Conservation (phyloP, 2,329 filamentous ascomycete genomes). For the Boeremia exigua region DNA sequence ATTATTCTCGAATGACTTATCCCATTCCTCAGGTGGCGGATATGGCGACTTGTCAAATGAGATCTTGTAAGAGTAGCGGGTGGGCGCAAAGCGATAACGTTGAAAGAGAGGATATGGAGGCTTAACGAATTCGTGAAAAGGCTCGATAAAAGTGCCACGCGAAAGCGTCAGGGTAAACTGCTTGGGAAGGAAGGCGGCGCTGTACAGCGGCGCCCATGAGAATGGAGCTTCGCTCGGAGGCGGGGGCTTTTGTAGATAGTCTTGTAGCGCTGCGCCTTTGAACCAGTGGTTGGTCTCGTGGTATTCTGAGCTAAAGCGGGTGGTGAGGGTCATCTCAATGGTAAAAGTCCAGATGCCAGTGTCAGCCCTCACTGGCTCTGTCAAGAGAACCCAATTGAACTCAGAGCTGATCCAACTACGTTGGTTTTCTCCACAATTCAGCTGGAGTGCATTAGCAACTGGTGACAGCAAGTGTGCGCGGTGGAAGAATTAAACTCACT, state of each 20-base stretch:
- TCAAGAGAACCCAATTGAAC: constrained; percentile 8
- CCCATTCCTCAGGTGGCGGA: constrained; percentile 15
- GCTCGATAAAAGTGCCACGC: constrained; percentile 15
- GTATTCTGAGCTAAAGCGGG: background rate
- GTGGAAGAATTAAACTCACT: background rate
- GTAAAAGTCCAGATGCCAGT: background rate
- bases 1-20: background rate
- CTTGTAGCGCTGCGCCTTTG: constrained; percentile 5
- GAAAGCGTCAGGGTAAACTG: constrained; percentile 15
- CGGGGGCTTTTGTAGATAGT: constrained; percentile 9
- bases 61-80: constrained; percentile 6
- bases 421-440: constrained; percentile 5
- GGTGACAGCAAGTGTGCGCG: background rate
- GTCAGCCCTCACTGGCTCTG: background rate
- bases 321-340: constrained; percentile 1
- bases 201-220: constrained; percentile 10
- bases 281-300: background rate
- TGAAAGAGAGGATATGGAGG: constrained; percentile 6
- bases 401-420: background rate
- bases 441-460: background rate
- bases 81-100: constrained; percentile 1
- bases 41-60: constrained; percentile 15
- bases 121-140: constrained; percentile 8
- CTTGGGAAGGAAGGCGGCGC: constrained; percentile 14
- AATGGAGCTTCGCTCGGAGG: constrained; percentile 14